phyloP scores from a whole-genome alignment of 441 rosid species.

The Adansonia madagascariensis region DNA sequence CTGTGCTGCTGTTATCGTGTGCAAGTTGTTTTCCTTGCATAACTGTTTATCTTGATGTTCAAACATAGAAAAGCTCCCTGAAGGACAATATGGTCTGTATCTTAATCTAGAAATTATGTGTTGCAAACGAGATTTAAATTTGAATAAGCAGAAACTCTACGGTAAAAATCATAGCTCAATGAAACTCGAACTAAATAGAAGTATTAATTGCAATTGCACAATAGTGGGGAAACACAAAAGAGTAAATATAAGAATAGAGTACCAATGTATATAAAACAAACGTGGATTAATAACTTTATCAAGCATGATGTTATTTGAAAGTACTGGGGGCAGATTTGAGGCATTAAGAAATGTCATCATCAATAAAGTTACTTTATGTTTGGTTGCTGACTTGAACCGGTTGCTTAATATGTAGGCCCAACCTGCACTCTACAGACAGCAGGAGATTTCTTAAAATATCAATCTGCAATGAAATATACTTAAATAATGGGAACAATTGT shows the following conservation, averaged over 20 bases:
- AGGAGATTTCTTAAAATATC: slow-evolving; percentile 10
- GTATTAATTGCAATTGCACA: not conserved
- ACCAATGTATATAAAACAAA: not conserved
- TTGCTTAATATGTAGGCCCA: not conserved
- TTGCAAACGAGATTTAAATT: not conserved
- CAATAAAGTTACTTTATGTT: not conserved
- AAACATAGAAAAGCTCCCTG: not conserved
- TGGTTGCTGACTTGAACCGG: not conserved
- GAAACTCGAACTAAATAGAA: not conserved
- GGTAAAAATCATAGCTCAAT: not conserved
- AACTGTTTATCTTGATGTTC: not conserved
- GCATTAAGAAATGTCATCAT: slow-evolving; percentile 1
- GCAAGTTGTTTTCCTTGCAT: slow-evolving; percentile 1
- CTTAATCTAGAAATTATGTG: not conserved
- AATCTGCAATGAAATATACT: not conserved
- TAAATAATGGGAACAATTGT: not conserved
- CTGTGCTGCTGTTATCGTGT: not conserved
- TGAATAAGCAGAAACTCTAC: not conserved
- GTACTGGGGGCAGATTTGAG: slow-evolving; percentile 5
- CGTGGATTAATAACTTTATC: not conserved
- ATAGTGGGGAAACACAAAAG: not conserved
- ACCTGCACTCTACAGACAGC: not conserved
- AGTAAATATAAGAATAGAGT: not conserved
- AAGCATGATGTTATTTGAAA: not conserved
- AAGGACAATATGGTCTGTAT: not conserved